phyloP scores from a whole-genome alignment of 2,329 filamentous ascomycete genomes.

The Alternaria novae-zelandiae region DNA sequence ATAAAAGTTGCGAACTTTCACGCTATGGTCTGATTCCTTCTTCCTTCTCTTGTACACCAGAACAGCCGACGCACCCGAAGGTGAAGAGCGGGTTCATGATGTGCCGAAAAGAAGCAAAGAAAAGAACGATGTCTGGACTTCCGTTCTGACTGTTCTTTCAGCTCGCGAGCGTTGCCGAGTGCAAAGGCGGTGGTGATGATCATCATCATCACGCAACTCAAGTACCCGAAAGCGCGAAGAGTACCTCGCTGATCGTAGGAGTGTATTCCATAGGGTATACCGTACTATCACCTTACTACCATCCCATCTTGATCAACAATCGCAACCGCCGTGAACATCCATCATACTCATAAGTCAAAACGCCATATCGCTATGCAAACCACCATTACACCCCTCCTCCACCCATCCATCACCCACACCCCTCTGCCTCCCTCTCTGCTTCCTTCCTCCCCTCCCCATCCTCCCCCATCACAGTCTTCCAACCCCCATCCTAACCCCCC shows the following conservation, averaged over 20 bases:
- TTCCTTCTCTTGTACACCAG: neutral
- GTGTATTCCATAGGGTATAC: neutral
- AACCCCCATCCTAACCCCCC: slow-evolving; percentile 46
- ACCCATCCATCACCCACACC: neutral
- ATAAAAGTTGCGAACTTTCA: neutral
- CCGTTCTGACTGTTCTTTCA: neutral
- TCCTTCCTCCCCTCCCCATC: neutral
- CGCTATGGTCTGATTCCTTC: too few species aligned
- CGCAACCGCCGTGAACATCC: neutral
- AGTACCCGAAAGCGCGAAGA: neutral
- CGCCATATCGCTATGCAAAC: neutral
- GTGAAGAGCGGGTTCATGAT: neutral
- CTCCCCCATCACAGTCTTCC: slow-evolving; percentile 30
- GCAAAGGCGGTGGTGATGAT: too few species aligned
- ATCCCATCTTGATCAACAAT: neutral
- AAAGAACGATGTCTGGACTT: neutral
- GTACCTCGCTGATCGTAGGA: neutral
- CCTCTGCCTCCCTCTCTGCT: too few species aligned
- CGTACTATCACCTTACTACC: neutral
- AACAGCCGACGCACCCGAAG: accelerated
- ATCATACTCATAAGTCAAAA: neutral
- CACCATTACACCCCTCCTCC: neutral
- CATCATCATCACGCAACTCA: neutral
- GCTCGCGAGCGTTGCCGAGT: too few species aligned
- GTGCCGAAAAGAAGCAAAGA: neutral